Conservation (phyloP, 2,329 filamentous ascomycete species). For the Fusarium tupiense region DNA sequence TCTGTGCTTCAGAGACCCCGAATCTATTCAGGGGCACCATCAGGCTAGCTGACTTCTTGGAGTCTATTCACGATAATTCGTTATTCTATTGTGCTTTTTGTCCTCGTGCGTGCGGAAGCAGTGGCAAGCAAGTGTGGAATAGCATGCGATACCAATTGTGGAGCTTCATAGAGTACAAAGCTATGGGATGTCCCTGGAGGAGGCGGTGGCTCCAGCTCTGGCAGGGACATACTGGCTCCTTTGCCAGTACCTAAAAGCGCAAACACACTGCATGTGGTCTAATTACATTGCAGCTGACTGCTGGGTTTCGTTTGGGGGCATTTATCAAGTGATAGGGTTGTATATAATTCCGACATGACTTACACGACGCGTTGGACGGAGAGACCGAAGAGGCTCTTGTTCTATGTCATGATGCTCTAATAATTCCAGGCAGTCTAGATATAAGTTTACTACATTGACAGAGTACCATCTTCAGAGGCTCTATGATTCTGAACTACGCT, state of each 20-base stretch:
- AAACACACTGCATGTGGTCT: not conserved
- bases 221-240: not conserved
- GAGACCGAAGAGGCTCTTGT: not conserved
- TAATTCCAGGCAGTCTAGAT: not conserved
- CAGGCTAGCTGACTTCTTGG: not conserved
- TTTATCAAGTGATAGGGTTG: not conserved
- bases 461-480: not conserved
- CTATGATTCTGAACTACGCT: not conserved
- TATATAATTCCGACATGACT: not conserved
- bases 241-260: not conserved
- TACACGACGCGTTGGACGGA: conserved; percentile 17
- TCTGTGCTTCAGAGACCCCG: not conserved
- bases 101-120: not conserved
- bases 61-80: not conserved
- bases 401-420: conserved; percentile 28
- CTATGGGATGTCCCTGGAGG: conserved; percentile 35
- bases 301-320: not conserved
- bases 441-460: not conserved
- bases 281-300: not conserved
- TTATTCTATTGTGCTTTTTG: not conserved
- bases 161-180: conserved; percentile 44
- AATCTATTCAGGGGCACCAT: not conserved
- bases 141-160: conserved; percentile 27
- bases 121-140: not conserved
- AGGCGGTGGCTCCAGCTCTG: conserved; percentile 16